Conservation (phyloP, 2,329 filamentous ascomycete genomes). For the Dactylellina cionopaga region DNA sequence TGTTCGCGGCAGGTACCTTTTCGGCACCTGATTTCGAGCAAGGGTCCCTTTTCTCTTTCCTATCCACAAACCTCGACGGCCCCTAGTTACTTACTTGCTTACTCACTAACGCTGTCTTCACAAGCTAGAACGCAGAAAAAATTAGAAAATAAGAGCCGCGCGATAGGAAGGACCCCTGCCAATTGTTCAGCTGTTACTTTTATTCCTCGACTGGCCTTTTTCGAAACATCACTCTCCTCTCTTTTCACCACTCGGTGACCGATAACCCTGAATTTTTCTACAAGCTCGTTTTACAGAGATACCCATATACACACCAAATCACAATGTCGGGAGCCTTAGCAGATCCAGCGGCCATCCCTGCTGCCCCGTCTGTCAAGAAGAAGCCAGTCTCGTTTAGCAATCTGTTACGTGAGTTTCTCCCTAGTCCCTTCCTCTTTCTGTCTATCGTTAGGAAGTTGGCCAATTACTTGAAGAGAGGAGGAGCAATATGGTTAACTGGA, state of each 20-base stretch:
- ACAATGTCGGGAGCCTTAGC: constrained; percentile 60
- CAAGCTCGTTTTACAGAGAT: constrained; percentile 62
- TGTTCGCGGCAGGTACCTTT: constrained; percentile 51
- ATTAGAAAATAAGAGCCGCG: neutral
- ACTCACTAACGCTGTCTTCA: constrained; percentile 56
- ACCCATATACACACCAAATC: constrained; percentile 54
- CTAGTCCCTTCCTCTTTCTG: neutral
- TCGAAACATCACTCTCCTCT: constrained; percentile 5
- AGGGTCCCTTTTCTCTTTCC: constrained; percentile 50
- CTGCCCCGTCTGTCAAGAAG: constrained; percentile 81
- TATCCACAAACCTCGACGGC: constrained; percentile 57
- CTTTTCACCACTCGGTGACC: constrained; percentile 70
- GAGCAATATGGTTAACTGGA: no score
- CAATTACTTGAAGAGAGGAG: no score
- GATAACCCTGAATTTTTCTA: no score
- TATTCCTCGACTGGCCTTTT: neutral
- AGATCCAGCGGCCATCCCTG: constrained; percentile 64
- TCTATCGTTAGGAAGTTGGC: neutral
- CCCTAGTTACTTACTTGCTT: constrained; percentile 53
- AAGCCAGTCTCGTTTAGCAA: constrained; percentile 99
- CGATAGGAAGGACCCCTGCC: constrained; percentile 37
- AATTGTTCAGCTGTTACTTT: constrained; percentile 58
- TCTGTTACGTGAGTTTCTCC: constrained; percentile 73
- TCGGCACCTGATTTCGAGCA: constrained; percentile 50
- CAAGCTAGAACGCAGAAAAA: constrained; percentile 39